Conservation (phyloP, 2,329 filamentous ascomycete species). For the Colletotrichum navitas region DNA sequence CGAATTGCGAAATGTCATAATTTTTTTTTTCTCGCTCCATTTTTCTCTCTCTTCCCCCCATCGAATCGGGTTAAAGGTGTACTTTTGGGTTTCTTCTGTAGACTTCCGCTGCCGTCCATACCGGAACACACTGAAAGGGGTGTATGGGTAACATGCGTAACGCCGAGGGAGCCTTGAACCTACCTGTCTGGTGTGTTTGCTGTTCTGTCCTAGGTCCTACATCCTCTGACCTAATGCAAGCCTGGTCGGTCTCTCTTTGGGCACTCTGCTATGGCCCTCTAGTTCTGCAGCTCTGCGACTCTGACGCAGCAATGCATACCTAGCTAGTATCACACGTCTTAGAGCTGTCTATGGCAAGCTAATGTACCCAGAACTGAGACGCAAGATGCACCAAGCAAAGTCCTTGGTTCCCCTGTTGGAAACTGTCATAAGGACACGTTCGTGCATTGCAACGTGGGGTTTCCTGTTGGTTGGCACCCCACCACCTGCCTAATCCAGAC, state of each 20-base stretch:
- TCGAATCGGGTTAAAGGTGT: neutral
- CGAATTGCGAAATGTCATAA: constrained; percentile 33
- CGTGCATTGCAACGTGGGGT: constrained; percentile 29
- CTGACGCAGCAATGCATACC: neutral
- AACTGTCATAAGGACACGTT: constrained; percentile 36
- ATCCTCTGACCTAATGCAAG: neutral
- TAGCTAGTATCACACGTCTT: too few species aligned
- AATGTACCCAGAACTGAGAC: neutral
- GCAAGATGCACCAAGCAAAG: neutral
- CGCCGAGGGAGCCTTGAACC: neutral
- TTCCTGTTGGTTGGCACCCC: constrained; percentile 16
- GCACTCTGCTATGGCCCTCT: neutral
- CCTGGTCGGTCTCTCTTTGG: neutral
- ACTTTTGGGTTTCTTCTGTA: constrained; percentile 23
- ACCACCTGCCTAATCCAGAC: constrained; percentile 39
- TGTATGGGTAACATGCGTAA: neutral
- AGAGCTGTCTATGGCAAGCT: neutral
- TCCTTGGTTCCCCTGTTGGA: neutral
- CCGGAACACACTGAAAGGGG: neutral
- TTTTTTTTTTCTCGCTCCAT: neutral
- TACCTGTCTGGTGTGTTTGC: neutral
- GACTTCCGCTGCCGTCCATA: constrained; percentile 15
- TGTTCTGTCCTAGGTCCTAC: neutral
- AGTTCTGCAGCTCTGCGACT: neutral
- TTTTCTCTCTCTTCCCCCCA: neutral